Base-by-base conservation (phyloP, 768 basidiomycete genomes). In the Rossbeevera mucosa region DNA sequence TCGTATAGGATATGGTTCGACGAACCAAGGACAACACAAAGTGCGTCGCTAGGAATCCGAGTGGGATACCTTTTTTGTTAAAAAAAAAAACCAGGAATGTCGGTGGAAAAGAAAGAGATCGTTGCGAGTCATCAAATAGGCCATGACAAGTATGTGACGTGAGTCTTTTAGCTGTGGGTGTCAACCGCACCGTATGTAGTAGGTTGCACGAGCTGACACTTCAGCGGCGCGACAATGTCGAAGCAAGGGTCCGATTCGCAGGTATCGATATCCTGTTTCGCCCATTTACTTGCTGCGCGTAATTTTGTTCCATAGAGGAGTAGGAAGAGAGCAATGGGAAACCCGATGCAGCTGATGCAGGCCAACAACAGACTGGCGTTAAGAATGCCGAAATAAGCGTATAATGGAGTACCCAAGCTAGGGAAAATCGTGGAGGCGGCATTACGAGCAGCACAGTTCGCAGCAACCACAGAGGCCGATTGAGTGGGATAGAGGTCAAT, bases 401-500 rank as follows among this genome's bases (percentile, higher is more conserved):
- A 64, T 38, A 64, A 30, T 3, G 57, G 55, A 46, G 47, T 12
- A 12, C 59, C 60, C 21, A 61, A n/a, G 29, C 60, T 62, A 7
- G 60, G 64, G 24, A 44, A 57, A 20, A 60, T 46, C 1, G 62
- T 58, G 43, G 55, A 56, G 20, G 54, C 43, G 1, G 47, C 5
- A 31, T 54, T 57, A 7, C 63, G 60, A 43, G 55, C 44, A 3
- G 56, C 58, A 26, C 56, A 58, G 26, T 65, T 63, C 14, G 61
- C 64, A 6, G 64, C 61, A 16, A 65, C 48, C 1, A 62, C 57
- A 18, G 64, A 63, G 4, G 64, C 61, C 4, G 64, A 63, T 30
- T 47, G 54, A 7, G 55, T 54, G 6, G 64, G 62, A 33, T 61
- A 65, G 40, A 65, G 64, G 43, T 65, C 64, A 24, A 65, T 62